Base-by-base conservation (phyloP, 2,329 filamentous ascomycete genomes). In the Fusarium sambucinum region DNA sequence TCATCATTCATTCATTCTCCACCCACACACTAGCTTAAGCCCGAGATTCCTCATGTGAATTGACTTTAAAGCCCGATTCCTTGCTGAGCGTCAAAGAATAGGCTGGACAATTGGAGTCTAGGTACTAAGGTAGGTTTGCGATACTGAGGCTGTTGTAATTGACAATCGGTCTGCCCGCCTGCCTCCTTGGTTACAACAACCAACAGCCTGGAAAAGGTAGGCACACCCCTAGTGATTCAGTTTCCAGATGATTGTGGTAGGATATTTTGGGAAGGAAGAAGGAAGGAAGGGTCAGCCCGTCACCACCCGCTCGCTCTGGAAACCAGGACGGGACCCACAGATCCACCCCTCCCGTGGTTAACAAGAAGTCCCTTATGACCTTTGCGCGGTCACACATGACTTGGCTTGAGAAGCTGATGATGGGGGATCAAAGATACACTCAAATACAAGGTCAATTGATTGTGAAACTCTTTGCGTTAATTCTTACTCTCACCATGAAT, bases 201-300 rank as follows among this genome's bases (percentile, higher is more conserved):
- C 6, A 27, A 27, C n/a, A 19, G n/a, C n/a, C 27, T 16, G 30
- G 7, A 50, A 16, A 37, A 35, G 33, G 12, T 11, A 55, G 32
- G 21, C 21, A 30, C 41, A 59, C 60, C 59, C 45, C 37, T 30
- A 41, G 45, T 63, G 61, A 42, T 46, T 63, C 55, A 59, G 63
- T 53, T 56, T 63, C 59, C n/a, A 60, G 51, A 68, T 50, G 40
- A 51, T 68, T 38, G n/a, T 38, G 12, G 27, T 27, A 27, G 59
- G 71, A 69, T 73, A 72, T 73, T 70, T 72, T 73, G 62, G 70
- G 54, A 55, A 71, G 67, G 70, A 50, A 40, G 58, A 70, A 65
- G 70, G 44, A 55, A 72, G 55, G 38, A 41, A 41, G 40, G 60
- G 66, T 68, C 66, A 72, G 63, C 62, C 59, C 64, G 62, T 57